These are phyloP conservation scores for Dictyostelium brefeldianum DNA, from an alignment of 78 protist species.

Conservation along the genomic window DNA sequence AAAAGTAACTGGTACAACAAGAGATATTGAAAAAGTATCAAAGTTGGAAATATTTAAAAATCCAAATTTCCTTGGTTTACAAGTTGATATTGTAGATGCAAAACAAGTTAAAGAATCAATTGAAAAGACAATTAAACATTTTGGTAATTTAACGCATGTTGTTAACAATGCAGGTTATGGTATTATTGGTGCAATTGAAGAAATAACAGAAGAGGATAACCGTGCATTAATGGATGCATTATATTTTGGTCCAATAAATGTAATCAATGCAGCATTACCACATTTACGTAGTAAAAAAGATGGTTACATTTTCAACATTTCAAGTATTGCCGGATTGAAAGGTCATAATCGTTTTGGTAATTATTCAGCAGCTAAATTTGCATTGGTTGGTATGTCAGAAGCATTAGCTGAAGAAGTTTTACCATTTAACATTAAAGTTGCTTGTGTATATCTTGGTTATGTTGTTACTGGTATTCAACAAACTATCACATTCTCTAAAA, in stretches of 20 bases:
- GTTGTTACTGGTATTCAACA: background rate
- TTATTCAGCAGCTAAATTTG: slow-evolving; percentile 31
- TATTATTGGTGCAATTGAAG: slow-evolving; percentile 6
- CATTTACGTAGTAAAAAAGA: background rate
- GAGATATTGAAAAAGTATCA: background rate
- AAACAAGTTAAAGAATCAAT: background rate
- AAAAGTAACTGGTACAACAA: background rate
- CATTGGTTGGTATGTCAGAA: slow-evolving; percentile 18
- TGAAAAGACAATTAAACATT: background rate
- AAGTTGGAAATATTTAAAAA: background rate
- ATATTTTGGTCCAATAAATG: background rate
- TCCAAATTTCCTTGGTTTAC: background rate
- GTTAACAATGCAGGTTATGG: slow-evolving; percentile 19
- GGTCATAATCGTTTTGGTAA: background rate
- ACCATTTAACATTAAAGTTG: slow-evolving; percentile 34
- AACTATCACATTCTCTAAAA: background rate
- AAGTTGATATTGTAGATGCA: background rate
- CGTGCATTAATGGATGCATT: background rate
- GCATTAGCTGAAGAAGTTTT: slow-evolving; percentile 10
- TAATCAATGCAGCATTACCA: background rate
- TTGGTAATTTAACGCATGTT: background rate
- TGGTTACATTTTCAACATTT: background rate
- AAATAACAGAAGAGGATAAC: background rate
- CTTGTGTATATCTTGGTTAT: background rate
- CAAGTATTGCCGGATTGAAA: background rate